Percentiles rank a stretch among this genome's conserved stretches.
Evolutionary conservation across 2,329 filamentous ascomycete species (phyloP).

Genomic region (Dryadomyces quercivorus): DNA sequence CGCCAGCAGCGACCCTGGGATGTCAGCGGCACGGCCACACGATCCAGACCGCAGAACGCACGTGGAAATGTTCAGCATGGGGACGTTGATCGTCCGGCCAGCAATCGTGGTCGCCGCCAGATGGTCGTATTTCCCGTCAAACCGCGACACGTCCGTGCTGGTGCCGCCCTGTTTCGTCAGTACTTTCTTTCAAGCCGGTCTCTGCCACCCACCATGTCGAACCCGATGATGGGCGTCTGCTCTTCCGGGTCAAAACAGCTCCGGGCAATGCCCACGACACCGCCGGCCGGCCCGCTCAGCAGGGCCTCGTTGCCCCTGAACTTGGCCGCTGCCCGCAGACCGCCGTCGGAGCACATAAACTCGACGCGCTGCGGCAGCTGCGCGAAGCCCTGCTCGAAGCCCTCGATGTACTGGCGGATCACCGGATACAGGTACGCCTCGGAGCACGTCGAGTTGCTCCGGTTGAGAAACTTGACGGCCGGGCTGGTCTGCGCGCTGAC

Average conservation of each 20-base stretch:
- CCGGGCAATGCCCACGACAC: conserved; percentile 59
- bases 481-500: too few species aligned
- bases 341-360: conserved; percentile 58
- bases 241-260: conserved; percentile 27
- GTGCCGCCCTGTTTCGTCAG: conserved; percentile 6
- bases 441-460: conserved; percentile 56
- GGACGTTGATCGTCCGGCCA: conserved; percentile 80
- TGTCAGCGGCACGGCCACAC: conserved; percentile 21
- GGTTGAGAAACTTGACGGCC: conserved; percentile 48
- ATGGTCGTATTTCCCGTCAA: conserved; percentile 48
- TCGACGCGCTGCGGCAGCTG: conserved; percentile 34
- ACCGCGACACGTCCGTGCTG: conserved; percentile 8
- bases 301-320: conserved; percentile 36
- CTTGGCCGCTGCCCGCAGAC: conserved; percentile 6
- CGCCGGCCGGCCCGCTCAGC: conserved; percentile 26
- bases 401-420: conserved; percentile 57
- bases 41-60: too few species aligned
- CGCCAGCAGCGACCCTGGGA: conserved; percentile 85
- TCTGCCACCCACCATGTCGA: background rate
- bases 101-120: conserved; percentile 58
- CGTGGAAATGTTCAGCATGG: conserved; percentile 87
- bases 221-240: background rate
- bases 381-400: conserved; percentile 29
- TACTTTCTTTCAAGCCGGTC: background rate
- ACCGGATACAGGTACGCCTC: conserved; percentile 65